Evolutionary conservation across 2,329 filamentous ascomycete species (phyloP), one percentile per base, ranked within the genome.

Genomic region (Pleurostoma richardsiae): DNA sequence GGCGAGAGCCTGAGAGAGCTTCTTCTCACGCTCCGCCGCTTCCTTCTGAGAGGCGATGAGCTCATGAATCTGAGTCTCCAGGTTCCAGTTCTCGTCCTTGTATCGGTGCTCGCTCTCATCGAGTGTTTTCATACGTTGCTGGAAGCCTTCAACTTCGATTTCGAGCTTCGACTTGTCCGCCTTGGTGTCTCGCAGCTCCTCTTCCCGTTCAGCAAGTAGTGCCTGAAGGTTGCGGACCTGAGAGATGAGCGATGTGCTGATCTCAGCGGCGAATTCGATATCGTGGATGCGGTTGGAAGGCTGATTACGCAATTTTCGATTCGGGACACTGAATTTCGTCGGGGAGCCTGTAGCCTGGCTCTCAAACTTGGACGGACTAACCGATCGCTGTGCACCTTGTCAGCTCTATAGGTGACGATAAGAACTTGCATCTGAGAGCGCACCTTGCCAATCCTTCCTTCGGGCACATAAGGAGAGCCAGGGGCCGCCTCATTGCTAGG

Each of bases 11-110:
- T 90, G 86, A 10, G 78, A 83, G 39, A 96, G 76, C 62, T 88
- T 88, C 65, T 90, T 88, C 65, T 96, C 90, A 50, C 86, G 86
- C 60, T 94, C 90, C 10, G 83, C 74, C 1, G 87, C 80, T 41
- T 95, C 89, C 61, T 85, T 89, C 52, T 86, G 79, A 11, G 80
- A 76, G 6, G 85, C 79, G 44, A 87, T 77, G 39, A 92, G 74
- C 52, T 97, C 91, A 58, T 96, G 94, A 27, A 95, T 79, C 57
- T 90, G 88, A 0, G 91, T 95, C 66, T 99, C 94, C 36, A 99
- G 77, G 52, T 88, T 92, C 94, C 94, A 99, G 64, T 97, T 99
- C 66, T 97, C 94, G 60, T 99, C 94, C 69, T 96, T 97, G 71
- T 95, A 96, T 44, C 89, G 85, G 59, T 95, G 87, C 65, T 99